Conservation (phyloP, 2,329 filamentous ascomycete species). For the Alternaria triticina region DNA sequence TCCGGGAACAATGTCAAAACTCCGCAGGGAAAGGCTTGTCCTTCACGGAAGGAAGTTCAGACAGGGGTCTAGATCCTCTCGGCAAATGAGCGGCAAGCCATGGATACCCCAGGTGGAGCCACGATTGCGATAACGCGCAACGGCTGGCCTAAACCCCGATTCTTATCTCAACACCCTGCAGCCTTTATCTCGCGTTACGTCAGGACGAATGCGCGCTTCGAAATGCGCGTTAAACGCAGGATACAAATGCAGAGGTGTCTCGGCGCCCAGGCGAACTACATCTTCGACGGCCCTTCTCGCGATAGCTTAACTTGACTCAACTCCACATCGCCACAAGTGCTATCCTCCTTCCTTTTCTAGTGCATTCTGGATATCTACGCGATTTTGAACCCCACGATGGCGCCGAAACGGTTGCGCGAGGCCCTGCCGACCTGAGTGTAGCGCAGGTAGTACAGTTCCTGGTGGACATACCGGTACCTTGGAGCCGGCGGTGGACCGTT, state of each 20-base stretch:
- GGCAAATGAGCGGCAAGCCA: constrained; percentile 17
- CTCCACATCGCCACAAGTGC: not conserved
- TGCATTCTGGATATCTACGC: not conserved
- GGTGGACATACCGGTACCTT: constrained; percentile 3
- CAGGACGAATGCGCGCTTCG: constrained; percentile 8
- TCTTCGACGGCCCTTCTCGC: constrained; percentile 5
- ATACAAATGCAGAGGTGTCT: constrained; percentile 17
- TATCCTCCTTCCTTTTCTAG: constrained; percentile 13
- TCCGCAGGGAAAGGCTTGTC: not conserved
- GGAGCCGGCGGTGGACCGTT: constrained; percentile 13
- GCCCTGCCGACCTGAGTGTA: not conserved
- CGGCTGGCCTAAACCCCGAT: constrained; percentile 3
- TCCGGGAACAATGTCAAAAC: not conserved
- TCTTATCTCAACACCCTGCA: constrained; percentile 21
- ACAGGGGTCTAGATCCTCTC: not conserved
- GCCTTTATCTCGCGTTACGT: constrained; percentile 34
- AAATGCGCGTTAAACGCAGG: constrained; percentile 17
- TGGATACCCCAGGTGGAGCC: constrained; percentile 14
- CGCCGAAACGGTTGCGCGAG: not conserved
- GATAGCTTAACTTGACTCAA: not conserved
- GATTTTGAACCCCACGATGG: constrained; percentile 5
- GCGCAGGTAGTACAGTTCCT: not conserved
- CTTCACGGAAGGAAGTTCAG: not conserved
- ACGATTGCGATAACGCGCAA: constrained; percentile 16
- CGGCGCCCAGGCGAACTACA: constrained; percentile 28